phyloP scores from a whole-genome alignment of 208 protist genomes.

The Tritrichomonas musculus region DNA sequence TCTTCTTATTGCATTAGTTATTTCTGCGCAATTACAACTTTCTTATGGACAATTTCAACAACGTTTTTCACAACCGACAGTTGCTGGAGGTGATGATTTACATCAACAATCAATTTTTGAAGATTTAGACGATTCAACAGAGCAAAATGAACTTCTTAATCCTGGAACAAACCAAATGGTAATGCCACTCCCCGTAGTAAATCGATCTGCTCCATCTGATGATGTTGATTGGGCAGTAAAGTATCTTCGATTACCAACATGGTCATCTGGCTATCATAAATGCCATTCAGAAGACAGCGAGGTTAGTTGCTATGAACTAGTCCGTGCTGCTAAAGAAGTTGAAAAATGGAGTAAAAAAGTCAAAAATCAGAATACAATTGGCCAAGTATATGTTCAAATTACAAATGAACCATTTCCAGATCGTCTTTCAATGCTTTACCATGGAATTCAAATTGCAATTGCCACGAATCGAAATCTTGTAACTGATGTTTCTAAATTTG shows the following conservation, averaged over 20 bases:
- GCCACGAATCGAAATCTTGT: background rate
- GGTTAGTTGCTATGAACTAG: conserved; percentile 8
- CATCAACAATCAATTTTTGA: too few species aligned
- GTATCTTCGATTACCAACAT: background rate
- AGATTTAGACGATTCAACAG: too few species aligned
- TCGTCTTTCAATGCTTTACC: conserved; percentile 9
- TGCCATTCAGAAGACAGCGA: background rate
- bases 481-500: background rate
- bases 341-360: background rate
- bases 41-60: too few species aligned
- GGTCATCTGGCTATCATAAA: background rate
- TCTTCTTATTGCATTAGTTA: too few species aligned
- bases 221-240: background rate
- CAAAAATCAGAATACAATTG: background rate
- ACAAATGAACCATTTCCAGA: background rate
- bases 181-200: background rate
- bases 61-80: too few species aligned
- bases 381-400: background rate
- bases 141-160: too few species aligned
- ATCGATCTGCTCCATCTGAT: background rate
- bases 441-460: background rate
- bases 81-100: too few species aligned
- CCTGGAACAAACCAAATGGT: too few species aligned
- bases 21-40: too few species aligned
- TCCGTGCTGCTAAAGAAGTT: background rate